These are phyloP conservation scores for Calocybe indica DNA, from an alignment of 768 basidiomycete species.

Conservation along the genomic window DNA sequence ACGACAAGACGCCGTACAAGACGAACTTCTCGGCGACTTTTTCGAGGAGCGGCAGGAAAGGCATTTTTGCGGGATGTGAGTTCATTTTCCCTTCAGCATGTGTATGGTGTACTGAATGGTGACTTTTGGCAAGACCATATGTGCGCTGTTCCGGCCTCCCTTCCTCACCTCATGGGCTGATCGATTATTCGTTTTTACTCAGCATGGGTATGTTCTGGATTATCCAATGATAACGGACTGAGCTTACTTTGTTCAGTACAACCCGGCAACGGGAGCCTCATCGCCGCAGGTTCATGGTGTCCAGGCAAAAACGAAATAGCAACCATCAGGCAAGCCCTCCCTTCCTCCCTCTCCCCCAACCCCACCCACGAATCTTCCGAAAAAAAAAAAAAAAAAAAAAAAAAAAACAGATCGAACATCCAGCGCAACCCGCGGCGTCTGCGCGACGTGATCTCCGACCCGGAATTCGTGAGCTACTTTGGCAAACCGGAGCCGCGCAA, in stretches of 20 bases:
- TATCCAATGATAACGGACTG: no score
- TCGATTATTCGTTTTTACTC: background rate
- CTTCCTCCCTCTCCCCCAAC: background rate
- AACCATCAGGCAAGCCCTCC: conserved; percentile 51
- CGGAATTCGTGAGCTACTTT: conserved; percentile 72
- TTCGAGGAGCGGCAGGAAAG: conserved; percentile 86
- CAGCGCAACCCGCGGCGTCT: conserved; percentile 55
- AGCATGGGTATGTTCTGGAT: background rate
- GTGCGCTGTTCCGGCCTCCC: conserved; percentile 22
- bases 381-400: background rate
- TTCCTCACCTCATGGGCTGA: background rate
- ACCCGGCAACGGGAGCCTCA: conserved; percentile 58
- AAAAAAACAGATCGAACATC: conserved; percentile 51
- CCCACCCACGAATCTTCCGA: background rate
- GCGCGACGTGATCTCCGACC: conserved; percentile 57
- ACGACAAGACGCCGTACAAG: conserved; percentile 97
- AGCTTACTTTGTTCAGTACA: conserved; percentile 35
- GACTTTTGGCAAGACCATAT: conserved; percentile 47
- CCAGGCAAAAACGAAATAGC: conserved; percentile 75
- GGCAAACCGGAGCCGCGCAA: conserved; percentile 61
- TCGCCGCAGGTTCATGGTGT: conserved; percentile 81
- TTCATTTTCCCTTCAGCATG: conserved; percentile 8
- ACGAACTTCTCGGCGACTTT: conserved; percentile 73
- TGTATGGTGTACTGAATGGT: background rate
- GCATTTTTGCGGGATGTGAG: conserved; percentile 83